Percentiles rank a stretch among this genome's conserved stretches.
Evolutionary conservation across 164 flowering plant species (phyloP).

Genomic region (Tetracentron sinense): DNA sequence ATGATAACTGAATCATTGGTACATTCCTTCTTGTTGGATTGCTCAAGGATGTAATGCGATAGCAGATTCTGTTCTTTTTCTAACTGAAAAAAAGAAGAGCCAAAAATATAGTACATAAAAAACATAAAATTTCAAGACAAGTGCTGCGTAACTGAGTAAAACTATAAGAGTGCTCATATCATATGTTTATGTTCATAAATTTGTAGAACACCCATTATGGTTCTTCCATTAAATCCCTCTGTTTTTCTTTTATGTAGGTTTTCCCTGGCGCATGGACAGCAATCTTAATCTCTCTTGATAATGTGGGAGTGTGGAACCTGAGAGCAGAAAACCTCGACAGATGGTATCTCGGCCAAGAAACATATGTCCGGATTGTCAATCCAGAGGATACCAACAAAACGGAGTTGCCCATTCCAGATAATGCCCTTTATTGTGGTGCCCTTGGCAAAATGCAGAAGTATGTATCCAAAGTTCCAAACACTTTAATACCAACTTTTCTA

Average conservation of each 20-base stretch:
- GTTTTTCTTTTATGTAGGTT: constrained; percentile 42
- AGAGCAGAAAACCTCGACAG: constrained; percentile 85
- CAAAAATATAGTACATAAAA: too few species aligned
- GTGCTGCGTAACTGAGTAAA: too few species aligned
- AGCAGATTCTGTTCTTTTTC: too few species aligned
- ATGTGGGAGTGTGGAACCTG: constrained; percentile 91
- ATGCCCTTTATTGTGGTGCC: constrained; percentile 75
- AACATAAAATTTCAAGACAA: too few species aligned
- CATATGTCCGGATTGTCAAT: constrained; percentile 71
- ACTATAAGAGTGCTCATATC: too few species aligned
- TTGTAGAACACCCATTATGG: too few species aligned
- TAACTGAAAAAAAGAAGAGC: too few species aligned
- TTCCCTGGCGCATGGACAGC: constrained; percentile 98
- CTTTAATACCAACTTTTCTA: too few species aligned
- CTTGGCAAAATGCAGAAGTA: constrained; percentile 66
- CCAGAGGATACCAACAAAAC: constrained; percentile 74
- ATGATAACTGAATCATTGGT: too few species aligned
- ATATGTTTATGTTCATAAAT: too few species aligned
- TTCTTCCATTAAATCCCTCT: neutral
- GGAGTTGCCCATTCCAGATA: constrained; percentile 71
- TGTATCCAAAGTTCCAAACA: constrained; percentile 15
- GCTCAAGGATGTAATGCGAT: too few species aligned
- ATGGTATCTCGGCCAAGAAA: constrained; percentile 94
- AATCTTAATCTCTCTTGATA: constrained; percentile 77
- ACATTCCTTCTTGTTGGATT: too few species aligned